Conservation (phyloP, 306 rosid species). For the Luffa aegyptiaca region DNA sequence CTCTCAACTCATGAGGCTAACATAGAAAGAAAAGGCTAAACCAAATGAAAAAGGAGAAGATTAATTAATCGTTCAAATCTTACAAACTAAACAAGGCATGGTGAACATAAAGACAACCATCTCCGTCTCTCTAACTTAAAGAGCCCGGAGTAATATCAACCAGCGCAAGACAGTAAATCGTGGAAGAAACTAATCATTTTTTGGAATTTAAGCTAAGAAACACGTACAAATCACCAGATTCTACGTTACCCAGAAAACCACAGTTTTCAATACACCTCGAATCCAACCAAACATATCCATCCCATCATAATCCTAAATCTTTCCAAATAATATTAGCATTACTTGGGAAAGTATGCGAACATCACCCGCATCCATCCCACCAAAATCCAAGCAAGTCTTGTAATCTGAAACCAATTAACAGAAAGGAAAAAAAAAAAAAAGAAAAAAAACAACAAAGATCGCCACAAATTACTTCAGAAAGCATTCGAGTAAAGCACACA, state of each 20-base stretch:
- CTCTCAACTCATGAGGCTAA: not conserved
- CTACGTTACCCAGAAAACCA: conserved; percentile 11
- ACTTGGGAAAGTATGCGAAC: conserved; percentile 17
- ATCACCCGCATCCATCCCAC: conserved; percentile 14
- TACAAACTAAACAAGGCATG: not conserved
- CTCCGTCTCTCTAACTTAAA: not conserved
- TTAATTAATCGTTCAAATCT: not conserved
- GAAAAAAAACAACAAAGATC: not conserved
- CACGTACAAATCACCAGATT: not conserved
- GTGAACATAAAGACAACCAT: not conserved
- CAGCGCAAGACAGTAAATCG: not conserved
- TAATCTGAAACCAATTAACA: conserved; percentile 7
- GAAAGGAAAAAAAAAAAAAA: not conserved
- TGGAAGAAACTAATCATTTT: not conserved
- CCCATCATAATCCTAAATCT: conserved; percentile 9
- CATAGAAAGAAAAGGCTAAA: not conserved
- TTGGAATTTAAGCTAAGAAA: not conserved
- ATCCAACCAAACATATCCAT: not conserved
- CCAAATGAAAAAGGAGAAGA: not conserved
- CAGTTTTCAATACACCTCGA: conserved; percentile 7
- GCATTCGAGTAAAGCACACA: conserved; percentile 7
- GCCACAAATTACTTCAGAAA: conserved; percentile 20
- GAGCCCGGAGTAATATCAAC: not conserved
- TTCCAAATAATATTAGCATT: conserved; percentile 15
- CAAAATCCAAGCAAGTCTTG: conserved; percentile 21